Conservation (phyloP, 192 early-diverging fungal species). For the Backusella liffmaniae region DNA sequence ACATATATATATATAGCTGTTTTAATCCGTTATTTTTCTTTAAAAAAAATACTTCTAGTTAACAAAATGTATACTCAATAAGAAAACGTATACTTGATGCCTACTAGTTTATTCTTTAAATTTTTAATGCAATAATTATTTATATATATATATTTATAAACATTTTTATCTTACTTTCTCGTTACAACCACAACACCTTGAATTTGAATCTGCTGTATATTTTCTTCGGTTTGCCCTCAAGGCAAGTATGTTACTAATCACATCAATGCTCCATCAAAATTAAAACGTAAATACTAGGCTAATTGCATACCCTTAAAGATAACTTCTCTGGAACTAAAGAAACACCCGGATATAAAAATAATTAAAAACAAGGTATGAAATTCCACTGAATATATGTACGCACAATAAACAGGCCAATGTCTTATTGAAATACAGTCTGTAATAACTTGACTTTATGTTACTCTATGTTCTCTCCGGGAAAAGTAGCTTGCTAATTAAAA, state of each 20-base stretch:
- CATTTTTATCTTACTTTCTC: background rate
- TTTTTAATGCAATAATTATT: background rate
- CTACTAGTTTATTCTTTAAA: background rate
- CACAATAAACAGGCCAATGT: no score
- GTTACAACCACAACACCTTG: background rate
- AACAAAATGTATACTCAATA: background rate
- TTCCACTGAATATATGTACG: no score
- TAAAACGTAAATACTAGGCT: no score
- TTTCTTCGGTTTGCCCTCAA: background rate
- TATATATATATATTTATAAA: background rate
- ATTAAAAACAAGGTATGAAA: no score
- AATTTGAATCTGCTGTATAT: background rate
- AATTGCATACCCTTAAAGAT: no score
- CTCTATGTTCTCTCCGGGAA: no score
- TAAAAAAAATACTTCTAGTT: background rate
- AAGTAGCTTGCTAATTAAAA: no score
- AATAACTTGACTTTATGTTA: no score
- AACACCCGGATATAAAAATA: no score
- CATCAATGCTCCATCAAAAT: no score
- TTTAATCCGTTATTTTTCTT: background rate
- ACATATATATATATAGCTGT: background rate
- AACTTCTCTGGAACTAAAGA: no score
- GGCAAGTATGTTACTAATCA: background rate
- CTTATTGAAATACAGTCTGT: no score
- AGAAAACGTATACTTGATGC: background rate